These are phyloP conservation scores for Glycine latifolia DNA, from an alignment of 306 rosid species.

Conservation along the genomic window DNA sequence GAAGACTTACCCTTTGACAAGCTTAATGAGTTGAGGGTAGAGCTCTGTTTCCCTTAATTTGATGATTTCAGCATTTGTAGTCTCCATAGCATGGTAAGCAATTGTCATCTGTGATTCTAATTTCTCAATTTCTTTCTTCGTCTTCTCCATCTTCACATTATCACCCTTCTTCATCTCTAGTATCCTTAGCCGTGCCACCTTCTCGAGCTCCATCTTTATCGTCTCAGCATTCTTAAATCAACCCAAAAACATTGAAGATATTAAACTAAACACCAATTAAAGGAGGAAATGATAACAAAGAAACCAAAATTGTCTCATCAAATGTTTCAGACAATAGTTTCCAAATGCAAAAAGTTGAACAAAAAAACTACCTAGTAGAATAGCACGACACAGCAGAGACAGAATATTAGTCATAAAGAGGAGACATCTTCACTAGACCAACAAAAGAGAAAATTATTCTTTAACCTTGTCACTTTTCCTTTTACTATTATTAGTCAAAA, in stretches of 20 bases:
- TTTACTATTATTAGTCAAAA: slow-evolving; percentile 28
- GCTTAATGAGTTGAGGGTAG: slow-evolving; percentile 82
- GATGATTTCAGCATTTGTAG: slow-evolving; percentile 81
- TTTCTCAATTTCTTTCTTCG: slow-evolving; percentile 85
- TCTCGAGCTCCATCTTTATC: slow-evolving; percentile 73
- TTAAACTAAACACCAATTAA: background rate
- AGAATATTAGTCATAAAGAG: slow-evolving; percentile 19
- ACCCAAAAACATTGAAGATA: slow-evolving; percentile 10
- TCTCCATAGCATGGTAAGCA: slow-evolving; percentile 84
- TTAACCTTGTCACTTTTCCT: background rate
- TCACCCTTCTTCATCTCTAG: slow-evolving; percentile 86
- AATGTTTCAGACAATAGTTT: background rate
- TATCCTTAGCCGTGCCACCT: slow-evolving; percentile 67
- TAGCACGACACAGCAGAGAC: background rate
- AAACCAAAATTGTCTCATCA: background rate
- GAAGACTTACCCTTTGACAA: slow-evolving; percentile 87
- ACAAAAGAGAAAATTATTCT: slow-evolving; percentile 34
- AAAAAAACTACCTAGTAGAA: background rate
- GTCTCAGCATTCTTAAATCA: slow-evolving; percentile 74
- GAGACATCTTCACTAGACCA: slow-evolving; percentile 39
- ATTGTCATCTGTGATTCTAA: slow-evolving; percentile 91
- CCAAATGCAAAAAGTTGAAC: slow-evolving; percentile 1
- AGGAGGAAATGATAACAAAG: background rate
- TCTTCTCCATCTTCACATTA: slow-evolving; percentile 84
- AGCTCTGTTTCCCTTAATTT: slow-evolving; percentile 84